Percentiles rank a stretch among this genome's conserved stretches.
phyloP scores from a whole-genome alignment of 2,329 filamentous ascomycete genomes.

The Clonostachys rosea region DNA sequence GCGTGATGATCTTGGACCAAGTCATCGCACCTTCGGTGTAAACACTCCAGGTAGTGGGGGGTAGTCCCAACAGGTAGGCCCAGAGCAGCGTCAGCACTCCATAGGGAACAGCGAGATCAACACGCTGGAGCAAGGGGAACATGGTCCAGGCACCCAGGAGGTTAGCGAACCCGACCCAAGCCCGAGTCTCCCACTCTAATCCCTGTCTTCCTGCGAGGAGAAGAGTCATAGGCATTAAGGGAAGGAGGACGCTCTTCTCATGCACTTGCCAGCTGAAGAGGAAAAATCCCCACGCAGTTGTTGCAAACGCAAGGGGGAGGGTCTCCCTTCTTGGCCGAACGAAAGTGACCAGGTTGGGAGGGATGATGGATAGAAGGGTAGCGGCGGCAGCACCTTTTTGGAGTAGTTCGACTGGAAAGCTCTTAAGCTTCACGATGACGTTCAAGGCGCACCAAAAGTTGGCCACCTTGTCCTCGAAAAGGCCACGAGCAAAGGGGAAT shows the following conservation, averaged over 20 bases:
- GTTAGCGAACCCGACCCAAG: constrained; percentile 97
- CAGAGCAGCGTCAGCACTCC: constrained; percentile 79
- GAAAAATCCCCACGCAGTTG: constrained; percentile 94
- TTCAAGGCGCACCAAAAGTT: constrained; percentile 97
- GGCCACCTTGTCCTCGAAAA: constrained; percentile 98
- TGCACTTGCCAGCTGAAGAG: constrained; percentile 97
- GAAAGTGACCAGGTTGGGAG: constrained; percentile 77
- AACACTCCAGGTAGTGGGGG: constrained; percentile 66
- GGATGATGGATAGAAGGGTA: constrained; percentile 72
- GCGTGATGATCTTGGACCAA: constrained; percentile 47
- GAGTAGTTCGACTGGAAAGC: constrained; percentile 66
- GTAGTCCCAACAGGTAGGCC: constrained; percentile 86
- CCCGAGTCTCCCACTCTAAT: constrained; percentile 68
- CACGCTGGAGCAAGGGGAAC: constrained; percentile 83
- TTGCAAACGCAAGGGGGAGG: constrained; percentile 74
- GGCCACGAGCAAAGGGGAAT: constrained; percentile 90
- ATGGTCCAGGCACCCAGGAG: constrained; percentile 87
- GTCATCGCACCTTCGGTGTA: constrained; percentile 50
- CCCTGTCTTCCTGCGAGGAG: constrained; percentile 76
- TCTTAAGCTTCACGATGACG: constrained; percentile 79
- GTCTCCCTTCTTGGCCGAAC: constrained; percentile 71
- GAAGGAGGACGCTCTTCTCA: constrained; percentile 93
- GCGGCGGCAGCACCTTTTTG: constrained; percentile 71
- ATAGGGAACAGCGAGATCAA: constrained; percentile 82
- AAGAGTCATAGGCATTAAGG: constrained; percentile 88